phyloP scores from a whole-genome alignment of 2,329 filamentous ascomycete genomes.

The Aspergillus hiratsukae region DNA sequence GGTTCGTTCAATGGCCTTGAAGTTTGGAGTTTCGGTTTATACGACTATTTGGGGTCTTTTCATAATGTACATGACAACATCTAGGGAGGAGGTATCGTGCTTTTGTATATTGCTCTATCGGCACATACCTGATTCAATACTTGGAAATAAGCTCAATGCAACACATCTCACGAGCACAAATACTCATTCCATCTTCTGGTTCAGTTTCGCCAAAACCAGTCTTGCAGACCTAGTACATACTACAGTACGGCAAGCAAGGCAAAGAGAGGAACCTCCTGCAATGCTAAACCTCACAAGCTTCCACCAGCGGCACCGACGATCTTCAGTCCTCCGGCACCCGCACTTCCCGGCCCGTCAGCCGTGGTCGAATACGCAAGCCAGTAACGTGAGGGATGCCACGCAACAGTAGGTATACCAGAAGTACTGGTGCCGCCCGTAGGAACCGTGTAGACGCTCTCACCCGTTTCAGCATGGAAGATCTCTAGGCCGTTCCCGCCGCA shows the following conservation, averaged over 20 bases:
- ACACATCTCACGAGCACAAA: not conserved
- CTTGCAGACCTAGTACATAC: not conserved
- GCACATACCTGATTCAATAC: not conserved
- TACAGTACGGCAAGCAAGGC: not conserved
- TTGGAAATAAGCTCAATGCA: not conserved
- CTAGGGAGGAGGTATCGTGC: not conserved
- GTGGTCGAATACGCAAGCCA: conserved; percentile 47
- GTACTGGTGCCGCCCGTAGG: conserved; percentile 32
- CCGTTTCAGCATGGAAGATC: conserved; percentile 48
- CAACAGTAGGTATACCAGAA: conserved; percentile 42
- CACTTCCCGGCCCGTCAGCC: conserved; percentile 37
- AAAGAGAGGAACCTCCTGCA: no score
- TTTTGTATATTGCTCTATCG: not conserved
- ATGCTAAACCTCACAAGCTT: conserved; percentile 19
- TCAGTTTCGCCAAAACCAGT: not conserved
- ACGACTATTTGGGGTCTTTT: not conserved
- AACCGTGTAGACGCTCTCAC: conserved; percentile 46
- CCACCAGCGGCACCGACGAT: conserved; percentile 46
- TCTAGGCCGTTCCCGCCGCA: conserved; percentile 43
- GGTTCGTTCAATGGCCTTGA: not conserved
- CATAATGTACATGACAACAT: not conserved
- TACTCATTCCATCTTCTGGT: not conserved
- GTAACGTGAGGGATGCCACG: conserved; percentile 48
- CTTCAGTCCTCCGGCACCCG: conserved; percentile 40
- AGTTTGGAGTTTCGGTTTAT: not conserved